Evolutionary conservation across 1,284 basidiomycete genomes (phyloP).

Genomic region (Moesziomyces aphidis): DNA sequence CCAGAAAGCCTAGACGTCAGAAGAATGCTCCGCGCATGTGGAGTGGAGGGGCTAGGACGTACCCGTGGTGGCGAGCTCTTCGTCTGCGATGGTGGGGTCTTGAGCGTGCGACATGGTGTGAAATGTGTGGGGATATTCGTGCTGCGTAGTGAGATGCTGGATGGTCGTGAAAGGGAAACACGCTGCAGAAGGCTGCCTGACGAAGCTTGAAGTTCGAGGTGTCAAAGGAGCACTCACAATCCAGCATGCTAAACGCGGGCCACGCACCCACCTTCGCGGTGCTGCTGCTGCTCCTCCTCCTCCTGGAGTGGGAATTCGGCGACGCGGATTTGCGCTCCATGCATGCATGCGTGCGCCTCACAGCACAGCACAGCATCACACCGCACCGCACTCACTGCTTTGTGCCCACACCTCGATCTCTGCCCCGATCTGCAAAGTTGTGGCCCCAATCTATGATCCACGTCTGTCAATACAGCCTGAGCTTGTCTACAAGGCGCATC

Average conservation of each 20-base stretch:
- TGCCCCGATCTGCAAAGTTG: too few species aligned
- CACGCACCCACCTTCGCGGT: not conserved
- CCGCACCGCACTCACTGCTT: not conserved
- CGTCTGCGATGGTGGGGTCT: slow-evolving; percentile 46
- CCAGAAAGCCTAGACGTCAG: not conserved
- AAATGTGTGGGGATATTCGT: not conserved
- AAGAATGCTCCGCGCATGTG: not conserved
- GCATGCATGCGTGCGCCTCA: not conserved
- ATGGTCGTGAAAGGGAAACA: slow-evolving; percentile 4
- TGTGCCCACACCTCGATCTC: too few species aligned
- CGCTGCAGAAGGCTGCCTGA: not conserved
- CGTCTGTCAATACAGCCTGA: too few species aligned
- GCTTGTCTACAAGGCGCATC: too few species aligned
- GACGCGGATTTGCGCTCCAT: not conserved
- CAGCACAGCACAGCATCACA: not conserved
- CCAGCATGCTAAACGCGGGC: not conserved
- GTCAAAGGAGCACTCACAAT: not conserved
- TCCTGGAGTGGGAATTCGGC: too few species aligned
- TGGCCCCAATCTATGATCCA: not conserved
- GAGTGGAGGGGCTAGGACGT: slow-evolving; percentile 7
- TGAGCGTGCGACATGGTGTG: slow-evolving; percentile 49
- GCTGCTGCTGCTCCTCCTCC: not conserved
- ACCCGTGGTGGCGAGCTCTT: slow-evolving; percentile 54
- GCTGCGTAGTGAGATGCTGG: slow-evolving; percentile 3
- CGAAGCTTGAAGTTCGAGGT: not conserved